Percentiles rank a stretch among this genome's conserved stretches.
phyloP scores from a whole-genome alignment of 1,139 yeast genomes.

The Hyphopichia buzzinii region DNA sequence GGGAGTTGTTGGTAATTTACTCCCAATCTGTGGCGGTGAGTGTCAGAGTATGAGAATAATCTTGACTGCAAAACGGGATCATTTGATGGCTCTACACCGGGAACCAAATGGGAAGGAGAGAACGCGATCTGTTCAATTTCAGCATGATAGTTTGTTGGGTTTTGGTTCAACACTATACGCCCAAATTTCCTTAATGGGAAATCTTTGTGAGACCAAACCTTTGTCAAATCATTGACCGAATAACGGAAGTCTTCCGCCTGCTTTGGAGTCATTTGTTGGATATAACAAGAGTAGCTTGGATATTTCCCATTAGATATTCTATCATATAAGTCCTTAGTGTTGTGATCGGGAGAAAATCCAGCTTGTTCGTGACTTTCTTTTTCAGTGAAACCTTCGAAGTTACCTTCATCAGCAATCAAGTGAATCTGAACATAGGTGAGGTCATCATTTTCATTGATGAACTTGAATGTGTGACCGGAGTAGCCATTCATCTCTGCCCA shows the following conservation, averaged over 20 bases:
- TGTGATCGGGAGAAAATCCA: constrained; percentile 63
- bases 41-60: constrained; percentile 58
- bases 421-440: constrained; percentile 70
- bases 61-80: constrained; percentile 62
- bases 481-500: constrained; percentile 70
- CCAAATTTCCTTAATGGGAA: constrained; percentile 62
- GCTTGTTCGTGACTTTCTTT: constrained; percentile 57
- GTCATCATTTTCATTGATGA: constrained; percentile 62
- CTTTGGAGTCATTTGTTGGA: constrained; percentile 72
- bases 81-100: constrained; percentile 58
- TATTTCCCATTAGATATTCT: constrained; percentile 57
- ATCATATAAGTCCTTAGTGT: constrained; percentile 56
- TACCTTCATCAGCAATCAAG: constrained; percentile 58
- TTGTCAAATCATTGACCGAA: constrained; percentile 68
- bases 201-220: constrained; percentile 58
- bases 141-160: constrained; percentile 56
- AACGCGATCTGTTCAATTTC: constrained; percentile 62
- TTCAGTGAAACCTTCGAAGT: constrained; percentile 48
- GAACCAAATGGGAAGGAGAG: constrained; percentile 58
- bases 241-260: constrained; percentile 60
- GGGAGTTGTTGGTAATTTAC: constrained; percentile 29
- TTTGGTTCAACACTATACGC: constrained; percentile 51
- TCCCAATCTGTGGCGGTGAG: constrained; percentile 57
- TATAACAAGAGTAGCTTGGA: constrained; percentile 66
- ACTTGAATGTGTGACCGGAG: constrained; percentile 76